Percentiles rank a stretch among this genome's conserved stretches.
phyloP scores from a whole-genome alignment of 129 eudicot genomes.

The Saussurea involucrata region DNA sequence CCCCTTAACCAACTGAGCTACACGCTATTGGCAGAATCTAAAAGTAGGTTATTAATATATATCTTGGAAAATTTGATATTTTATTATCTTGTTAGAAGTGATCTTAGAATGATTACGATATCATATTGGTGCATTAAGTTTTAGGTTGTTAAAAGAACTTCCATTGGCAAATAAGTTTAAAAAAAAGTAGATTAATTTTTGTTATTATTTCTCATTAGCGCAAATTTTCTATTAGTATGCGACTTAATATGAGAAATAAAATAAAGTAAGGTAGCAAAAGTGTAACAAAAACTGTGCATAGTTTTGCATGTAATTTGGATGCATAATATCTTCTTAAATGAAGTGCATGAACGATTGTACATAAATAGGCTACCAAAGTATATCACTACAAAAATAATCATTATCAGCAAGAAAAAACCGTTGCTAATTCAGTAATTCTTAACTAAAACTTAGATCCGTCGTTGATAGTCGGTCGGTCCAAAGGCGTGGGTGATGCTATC shows the following conservation, averaged over 20 bases:
- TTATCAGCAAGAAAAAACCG: too few species aligned
- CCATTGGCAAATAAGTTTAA: not conserved
- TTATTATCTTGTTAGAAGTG: not conserved
- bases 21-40: too few species aligned
- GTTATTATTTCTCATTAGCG: not conserved
- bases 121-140: not conserved
- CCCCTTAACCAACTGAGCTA: too few species aligned
- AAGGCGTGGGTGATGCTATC: too few species aligned
- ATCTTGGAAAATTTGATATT: not conserved
- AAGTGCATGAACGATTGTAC: constrained; percentile 1
- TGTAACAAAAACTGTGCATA: constrained; percentile 13
- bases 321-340: constrained; percentile 20
- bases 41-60: too few species aligned
- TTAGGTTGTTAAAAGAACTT: not conserved
- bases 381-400: too few species aligned
- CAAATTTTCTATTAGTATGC: not conserved
- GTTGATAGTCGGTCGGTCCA: too few species aligned
- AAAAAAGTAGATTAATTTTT: not conserved
- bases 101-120: not conserved
- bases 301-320: constrained; percentile 18
- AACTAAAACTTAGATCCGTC: too few species aligned
- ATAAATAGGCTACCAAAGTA: constrained; percentile 5
- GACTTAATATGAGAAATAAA: too few species aligned
- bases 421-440: too few species aligned
- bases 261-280: not conserved